Percentiles rank a stretch among this genome's conserved stretches.
Conservation (phyloP, 2,329 filamentous ascomycete species). For the Alternaria tenuissima region DNA sequence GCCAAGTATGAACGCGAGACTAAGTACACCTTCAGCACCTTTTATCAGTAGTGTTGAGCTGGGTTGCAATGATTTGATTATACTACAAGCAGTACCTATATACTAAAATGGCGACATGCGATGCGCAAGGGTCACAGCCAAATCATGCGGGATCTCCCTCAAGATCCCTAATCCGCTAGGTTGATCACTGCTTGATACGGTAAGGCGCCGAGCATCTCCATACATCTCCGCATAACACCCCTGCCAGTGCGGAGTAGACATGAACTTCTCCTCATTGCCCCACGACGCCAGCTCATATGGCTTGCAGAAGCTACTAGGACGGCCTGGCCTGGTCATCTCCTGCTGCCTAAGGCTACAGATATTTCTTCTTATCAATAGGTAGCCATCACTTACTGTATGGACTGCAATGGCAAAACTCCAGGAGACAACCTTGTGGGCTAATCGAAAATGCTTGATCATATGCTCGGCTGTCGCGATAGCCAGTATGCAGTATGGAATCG, state of each 20-base stretch:
- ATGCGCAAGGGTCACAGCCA: not conserved
- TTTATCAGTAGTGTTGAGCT: not conserved
- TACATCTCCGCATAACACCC: slow-evolving; percentile 1
- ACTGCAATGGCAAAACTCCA: slow-evolving; percentile 11
- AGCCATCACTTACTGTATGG: not conserved
- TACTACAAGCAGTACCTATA: not conserved
- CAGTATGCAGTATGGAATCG: slow-evolving; percentile 63
- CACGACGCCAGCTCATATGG: not conserved
- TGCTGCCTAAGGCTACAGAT: not conserved
- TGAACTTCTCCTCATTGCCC: slow-evolving; percentile 5
- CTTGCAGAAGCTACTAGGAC: not conserved
- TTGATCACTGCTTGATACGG: not conserved
- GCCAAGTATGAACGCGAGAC: not conserved
- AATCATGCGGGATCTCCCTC: not conserved
- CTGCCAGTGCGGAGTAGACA: slow-evolving; percentile 2
- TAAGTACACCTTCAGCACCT: not conserved
- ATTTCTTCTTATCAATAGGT: not conserved
- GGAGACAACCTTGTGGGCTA: slow-evolving; percentile 31
- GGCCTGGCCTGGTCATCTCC: not conserved
- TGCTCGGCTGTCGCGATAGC: slow-evolving; percentile 58
- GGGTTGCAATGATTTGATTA: slow-evolving; percentile 25
- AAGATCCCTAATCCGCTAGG: not conserved
- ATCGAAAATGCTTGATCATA: slow-evolving; percentile 58
- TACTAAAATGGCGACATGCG: not conserved
- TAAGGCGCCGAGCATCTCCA: slow-evolving; percentile 5